phyloP scores from a whole-genome alignment of 345 rosid species.

The Punica granatum region DNA sequence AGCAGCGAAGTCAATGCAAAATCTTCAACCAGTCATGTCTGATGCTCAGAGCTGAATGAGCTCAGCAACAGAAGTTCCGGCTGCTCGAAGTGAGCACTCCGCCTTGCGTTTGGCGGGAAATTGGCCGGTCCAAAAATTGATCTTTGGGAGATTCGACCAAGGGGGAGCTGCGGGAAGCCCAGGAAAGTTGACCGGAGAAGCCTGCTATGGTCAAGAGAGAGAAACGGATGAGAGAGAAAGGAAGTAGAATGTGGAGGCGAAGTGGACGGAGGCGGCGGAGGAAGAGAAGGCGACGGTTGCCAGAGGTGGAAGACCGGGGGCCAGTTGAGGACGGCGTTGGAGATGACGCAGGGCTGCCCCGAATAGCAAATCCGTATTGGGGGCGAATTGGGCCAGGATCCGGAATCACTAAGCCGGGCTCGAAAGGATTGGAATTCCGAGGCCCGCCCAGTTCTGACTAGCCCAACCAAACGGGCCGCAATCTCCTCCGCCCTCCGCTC shows the following conservation, averaged over 20 bases:
- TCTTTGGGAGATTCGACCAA: background rate
- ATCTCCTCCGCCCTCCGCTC: too few relatives aligned
- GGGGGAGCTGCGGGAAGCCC: too few relatives aligned
- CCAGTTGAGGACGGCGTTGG: too few relatives aligned
- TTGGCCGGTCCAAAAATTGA: background rate
- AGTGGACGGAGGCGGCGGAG: background rate
- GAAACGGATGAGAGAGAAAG: too few relatives aligned
- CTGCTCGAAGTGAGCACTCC: background rate
- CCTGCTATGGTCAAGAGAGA: background rate
- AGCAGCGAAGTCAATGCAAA: background rate
- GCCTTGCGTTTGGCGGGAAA: background rate
- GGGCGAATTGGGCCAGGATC: too few relatives aligned
- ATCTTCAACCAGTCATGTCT: background rate
- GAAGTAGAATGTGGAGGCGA: background rate
- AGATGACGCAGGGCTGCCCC: background rate
- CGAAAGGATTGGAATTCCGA: too few relatives aligned
- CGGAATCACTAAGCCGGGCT: too few relatives aligned
- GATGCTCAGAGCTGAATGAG: background rate
- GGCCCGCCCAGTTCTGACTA: too few relatives aligned
- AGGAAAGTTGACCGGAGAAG: too few relatives aligned
- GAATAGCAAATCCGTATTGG: too few relatives aligned
- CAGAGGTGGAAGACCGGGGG: too few relatives aligned
- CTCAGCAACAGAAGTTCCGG: background rate
- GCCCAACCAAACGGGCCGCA: too few relatives aligned
- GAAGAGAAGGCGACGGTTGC: background rate